Evolutionary conservation across 305 asterid genomes (phyloP).

Genomic region (Coffea humblotiana): DNA sequence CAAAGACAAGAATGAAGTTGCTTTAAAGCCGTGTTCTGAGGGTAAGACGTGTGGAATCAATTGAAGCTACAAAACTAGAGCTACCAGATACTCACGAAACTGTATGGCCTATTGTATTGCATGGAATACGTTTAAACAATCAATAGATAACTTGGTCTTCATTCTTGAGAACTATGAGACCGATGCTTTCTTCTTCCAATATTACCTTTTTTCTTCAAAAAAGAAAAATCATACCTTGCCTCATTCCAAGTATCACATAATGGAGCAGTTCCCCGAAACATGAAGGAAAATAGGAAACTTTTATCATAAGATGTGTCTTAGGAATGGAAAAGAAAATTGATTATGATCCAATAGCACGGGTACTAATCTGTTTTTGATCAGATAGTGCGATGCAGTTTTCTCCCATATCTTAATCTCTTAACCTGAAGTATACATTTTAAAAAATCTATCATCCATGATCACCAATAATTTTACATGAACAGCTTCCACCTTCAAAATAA

Average conservation of each 20-base stretch:
- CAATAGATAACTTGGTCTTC: not conserved
- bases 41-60: no score
- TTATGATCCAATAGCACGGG: not conserved
- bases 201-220: not conserved
- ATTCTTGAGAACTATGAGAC: not conserved
- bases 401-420: not conserved
- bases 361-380: not conserved
- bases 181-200: not conserved
- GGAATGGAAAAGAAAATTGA: not conserved
- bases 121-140: no score
- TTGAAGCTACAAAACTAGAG: no score
- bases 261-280: not conserved
- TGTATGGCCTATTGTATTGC: no score
- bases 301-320: no score
- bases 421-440: not conserved
- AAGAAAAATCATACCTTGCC: no score
- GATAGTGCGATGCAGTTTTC: not conserved
- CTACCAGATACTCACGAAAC: no score
- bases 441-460: constrained; percentile 6
- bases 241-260: no score
- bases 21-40: no score
- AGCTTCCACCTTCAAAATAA: constrained; percentile 59
- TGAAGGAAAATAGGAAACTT: not conserved
- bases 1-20: no score
- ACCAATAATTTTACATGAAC: constrained; percentile 81